Base-by-base conservation (phyloP, 2,329 filamentous ascomycete species). In the Claviceps maximensis region DNA sequence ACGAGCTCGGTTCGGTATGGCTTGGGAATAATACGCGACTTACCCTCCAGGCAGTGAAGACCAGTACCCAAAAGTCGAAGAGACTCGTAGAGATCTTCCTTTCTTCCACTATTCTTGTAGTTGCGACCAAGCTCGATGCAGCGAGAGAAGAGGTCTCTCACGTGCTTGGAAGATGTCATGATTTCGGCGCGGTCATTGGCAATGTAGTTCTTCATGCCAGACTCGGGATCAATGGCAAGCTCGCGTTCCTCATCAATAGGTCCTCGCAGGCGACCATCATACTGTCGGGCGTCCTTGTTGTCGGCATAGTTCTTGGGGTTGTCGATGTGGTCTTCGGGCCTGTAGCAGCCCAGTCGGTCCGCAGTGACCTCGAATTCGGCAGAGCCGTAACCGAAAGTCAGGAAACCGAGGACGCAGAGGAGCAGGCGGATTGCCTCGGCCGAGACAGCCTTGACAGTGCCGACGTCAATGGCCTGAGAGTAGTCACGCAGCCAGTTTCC, bases 401-500 rank as follows among this genome's bases (percentile, higher is more conserved):
- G 77, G 74, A 96, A 96, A 17, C 88, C 89, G 44, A 96, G 77
- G 47, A 96, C 81, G 76, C 87, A 95, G 53, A 96, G 80, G 15
- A 95, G 74, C 49, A 96, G 86, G 36, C 90, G 84, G 63, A 96
- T 95, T 54, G 89, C 89, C 69, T 95, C 89, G 50, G 88, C 85
- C 53, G 87, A 91, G 57, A 96, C 89, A 61, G 84, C 80, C 73
- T 95, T 95, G 70, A 95, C 81, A 4, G 89, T 94, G 56, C 89
- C 90, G 49, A 95, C 87, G 67, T 96, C 90, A 61, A 95, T 87
- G 56, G 89, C 90, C 69, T 96, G 90, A 51, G 87, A 93, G 70
- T 96, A 96, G 70, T 96, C 90, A 55, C 79, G 81, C 36, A 95
- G 80, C 90, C 90, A 95, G 74, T 95, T 96, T 58, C 90, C 90